Evolutionary conservation across 495 filamentous ascomycete species (phyloP).

Genomic region (Friedmanniomyces endolithicus): DNA sequence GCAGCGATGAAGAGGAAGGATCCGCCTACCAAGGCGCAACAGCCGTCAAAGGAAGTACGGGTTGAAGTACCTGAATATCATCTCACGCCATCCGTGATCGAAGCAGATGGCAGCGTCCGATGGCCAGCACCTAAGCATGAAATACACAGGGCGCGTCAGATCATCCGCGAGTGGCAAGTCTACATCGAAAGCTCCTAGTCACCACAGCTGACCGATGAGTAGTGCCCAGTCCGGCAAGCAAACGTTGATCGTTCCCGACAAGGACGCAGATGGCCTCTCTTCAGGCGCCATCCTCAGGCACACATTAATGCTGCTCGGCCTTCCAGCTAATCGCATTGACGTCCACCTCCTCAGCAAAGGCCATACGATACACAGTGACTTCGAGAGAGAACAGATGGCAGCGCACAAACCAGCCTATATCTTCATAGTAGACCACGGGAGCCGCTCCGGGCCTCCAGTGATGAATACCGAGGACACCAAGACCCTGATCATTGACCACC

Average conservation of each 20-base stretch:
- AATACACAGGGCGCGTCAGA: slow-evolving; percentile 34
- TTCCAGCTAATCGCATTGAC: slow-evolving; percentile 34
- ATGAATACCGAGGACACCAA: slow-evolving; percentile 31
- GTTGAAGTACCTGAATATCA: slow-evolving; percentile 29
- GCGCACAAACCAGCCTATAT: slow-evolving; percentile 38
- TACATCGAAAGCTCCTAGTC: neutral
- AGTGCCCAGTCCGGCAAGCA: slow-evolving; percentile 22
- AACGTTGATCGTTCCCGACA: slow-evolving; percentile 45
- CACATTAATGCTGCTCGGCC: slow-evolving; percentile 41
- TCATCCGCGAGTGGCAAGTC: slow-evolving; percentile 42
- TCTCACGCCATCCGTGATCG: slow-evolving; percentile 23
- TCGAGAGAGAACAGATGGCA: slow-evolving; percentile 36
- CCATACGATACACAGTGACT: slow-evolving; percentile 37
- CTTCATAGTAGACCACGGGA: slow-evolving; percentile 50
- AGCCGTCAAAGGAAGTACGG: slow-evolving; percentile 21
- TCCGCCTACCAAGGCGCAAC: slow-evolving; percentile 2
- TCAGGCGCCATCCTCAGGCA: slow-evolving; percentile 45
- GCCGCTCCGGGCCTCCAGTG: slow-evolving; percentile 36
- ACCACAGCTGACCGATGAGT: neutral
- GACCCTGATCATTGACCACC: slow-evolving; percentile 46
- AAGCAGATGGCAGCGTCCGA: slow-evolving; percentile 34
- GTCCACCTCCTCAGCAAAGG: slow-evolving; percentile 43
- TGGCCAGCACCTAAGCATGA: slow-evolving; percentile 44
- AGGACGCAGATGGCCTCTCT: slow-evolving; percentile 49
- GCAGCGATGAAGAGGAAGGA: slow-evolving; percentile 17